Evolutionary conservation across 306 rosid species (phyloP).

Genomic region (Cicer pinnatifidum): DNA sequence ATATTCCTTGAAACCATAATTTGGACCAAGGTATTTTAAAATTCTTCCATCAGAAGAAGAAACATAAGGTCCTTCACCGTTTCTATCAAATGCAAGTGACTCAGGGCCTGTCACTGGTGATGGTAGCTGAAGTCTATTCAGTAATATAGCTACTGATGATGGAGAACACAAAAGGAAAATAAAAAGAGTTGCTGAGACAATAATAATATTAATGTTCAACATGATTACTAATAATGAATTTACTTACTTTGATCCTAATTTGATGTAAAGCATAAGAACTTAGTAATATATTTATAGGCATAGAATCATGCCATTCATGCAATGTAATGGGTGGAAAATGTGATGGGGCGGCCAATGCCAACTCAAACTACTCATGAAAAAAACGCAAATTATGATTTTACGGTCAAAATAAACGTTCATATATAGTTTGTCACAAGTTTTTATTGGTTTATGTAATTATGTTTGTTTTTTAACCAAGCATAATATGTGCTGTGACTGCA

Average conservation of each 20-base stretch:
- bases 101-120: slow-evolving; percentile 49
- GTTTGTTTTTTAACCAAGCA: background rate
- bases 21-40: slow-evolving; percentile 34
- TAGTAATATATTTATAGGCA: slow-evolving; percentile 2
- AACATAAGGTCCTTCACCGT: slow-evolving; percentile 49
- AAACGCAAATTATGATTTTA: background rate
- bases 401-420: background rate
- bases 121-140: slow-evolving; percentile 45
- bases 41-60: slow-evolving; percentile 56
- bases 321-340: background rate
- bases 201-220: slow-evolving; percentile 12
- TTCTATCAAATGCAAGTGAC: slow-evolving; percentile 46
- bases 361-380: background rate
- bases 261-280: background rate
- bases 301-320: background rate
- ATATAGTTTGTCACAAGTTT: background rate
- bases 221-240: background rate
- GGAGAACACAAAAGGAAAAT: slow-evolving; percentile 39
- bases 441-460: background rate
- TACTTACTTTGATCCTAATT: background rate
- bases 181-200: background rate
- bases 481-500: background rate
- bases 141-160: slow-evolving; percentile 34
- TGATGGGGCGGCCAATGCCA: background rate
- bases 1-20: slow-evolving; percentile 41